Evolutionary conservation across 768 basidiomycete species (phyloP).

Genomic region (Tulasnella sp.): DNA sequence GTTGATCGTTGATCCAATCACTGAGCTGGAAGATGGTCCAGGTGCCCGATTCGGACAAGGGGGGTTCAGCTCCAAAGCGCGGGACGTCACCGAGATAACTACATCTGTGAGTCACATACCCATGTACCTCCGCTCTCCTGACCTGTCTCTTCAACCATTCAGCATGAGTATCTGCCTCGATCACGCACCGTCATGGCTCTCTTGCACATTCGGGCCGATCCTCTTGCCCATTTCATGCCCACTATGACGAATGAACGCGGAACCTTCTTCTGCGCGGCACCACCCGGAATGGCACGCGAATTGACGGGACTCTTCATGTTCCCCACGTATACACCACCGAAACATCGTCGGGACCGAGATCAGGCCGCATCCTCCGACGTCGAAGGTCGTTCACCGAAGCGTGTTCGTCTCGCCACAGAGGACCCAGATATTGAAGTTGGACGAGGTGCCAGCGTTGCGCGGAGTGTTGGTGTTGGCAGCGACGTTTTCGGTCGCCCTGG

Average conservation of each 20-base stretch:
- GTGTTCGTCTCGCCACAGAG: slow-evolving; percentile 36
- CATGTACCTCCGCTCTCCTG: not conserved
- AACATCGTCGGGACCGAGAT: slow-evolving; percentile 45
- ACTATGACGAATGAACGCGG: slow-evolving; percentile 60
- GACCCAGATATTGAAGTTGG: slow-evolving; percentile 61
- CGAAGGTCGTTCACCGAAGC: slow-evolving; percentile 34
- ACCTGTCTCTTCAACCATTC: not conserved
- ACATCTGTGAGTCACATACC: slow-evolving; percentile 34
- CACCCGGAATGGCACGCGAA: slow-evolving; percentile 72
- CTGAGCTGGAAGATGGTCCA: slow-evolving; percentile 61
- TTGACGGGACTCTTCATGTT: slow-evolving; percentile 75
- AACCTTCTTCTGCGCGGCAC: slow-evolving; percentile 66
- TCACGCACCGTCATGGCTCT: slow-evolving; percentile 78
- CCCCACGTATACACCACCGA: slow-evolving; percentile 36
- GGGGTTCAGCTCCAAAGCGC: slow-evolving; percentile 42
- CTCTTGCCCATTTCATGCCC: slow-evolving; percentile 73
- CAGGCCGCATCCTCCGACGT: slow-evolving; percentile 43
- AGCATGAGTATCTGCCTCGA: slow-evolving; percentile 70
- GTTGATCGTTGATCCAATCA: slow-evolving; percentile 82
- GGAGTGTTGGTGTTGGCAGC: slow-evolving; percentile 43
- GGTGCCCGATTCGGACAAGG: slow-evolving; percentile 44
- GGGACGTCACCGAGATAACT: slow-evolving; percentile 56
- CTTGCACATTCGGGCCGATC: slow-evolving; percentile 74
- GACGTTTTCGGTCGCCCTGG: slow-evolving; percentile 41
- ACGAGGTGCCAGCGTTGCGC: slow-evolving; percentile 47